phyloP scores from a whole-genome alignment of 169 alveolate species.

The Plasmodium gonderi region DNA sequence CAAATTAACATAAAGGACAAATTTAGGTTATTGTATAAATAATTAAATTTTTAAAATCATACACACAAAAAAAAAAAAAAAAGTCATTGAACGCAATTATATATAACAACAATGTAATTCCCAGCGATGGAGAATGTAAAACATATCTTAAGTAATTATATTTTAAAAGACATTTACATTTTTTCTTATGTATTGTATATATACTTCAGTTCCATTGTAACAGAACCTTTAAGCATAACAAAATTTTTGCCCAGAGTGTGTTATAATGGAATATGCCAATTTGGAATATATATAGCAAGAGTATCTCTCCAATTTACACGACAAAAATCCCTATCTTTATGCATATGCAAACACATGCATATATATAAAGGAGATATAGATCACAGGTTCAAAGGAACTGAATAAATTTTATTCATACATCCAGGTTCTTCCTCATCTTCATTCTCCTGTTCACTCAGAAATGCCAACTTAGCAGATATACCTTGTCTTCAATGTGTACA shows the following conservation, averaged over 20 bases:
- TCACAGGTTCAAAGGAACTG: neutral
- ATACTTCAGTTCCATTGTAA: neutral
- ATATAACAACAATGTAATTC: neutral
- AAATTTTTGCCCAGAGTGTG: neutral
- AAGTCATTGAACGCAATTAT: neutral
- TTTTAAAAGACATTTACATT: neutral
- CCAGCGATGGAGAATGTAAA: neutral
- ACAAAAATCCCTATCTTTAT: neutral
- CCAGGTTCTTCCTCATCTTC: neutral
- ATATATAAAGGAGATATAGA: neutral
- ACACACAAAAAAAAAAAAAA: slow-evolving; percentile 3
- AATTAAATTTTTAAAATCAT: neutral
- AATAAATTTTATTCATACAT: neutral
- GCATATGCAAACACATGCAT: neutral
- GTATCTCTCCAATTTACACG: neutral
- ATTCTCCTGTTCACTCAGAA: neutral
- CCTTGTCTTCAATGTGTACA: neutral
- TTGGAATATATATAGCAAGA: neutral
- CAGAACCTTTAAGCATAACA: neutral
- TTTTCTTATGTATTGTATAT: neutral
- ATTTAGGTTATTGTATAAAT: neutral
- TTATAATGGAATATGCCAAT: neutral
- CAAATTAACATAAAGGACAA: neutral
- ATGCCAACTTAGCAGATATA: neutral
- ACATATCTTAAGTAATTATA: neutral